phyloP scores from a whole-genome alignment of 2,329 filamentous ascomycete genomes.

The Botryosphaeria agaves region DNA sequence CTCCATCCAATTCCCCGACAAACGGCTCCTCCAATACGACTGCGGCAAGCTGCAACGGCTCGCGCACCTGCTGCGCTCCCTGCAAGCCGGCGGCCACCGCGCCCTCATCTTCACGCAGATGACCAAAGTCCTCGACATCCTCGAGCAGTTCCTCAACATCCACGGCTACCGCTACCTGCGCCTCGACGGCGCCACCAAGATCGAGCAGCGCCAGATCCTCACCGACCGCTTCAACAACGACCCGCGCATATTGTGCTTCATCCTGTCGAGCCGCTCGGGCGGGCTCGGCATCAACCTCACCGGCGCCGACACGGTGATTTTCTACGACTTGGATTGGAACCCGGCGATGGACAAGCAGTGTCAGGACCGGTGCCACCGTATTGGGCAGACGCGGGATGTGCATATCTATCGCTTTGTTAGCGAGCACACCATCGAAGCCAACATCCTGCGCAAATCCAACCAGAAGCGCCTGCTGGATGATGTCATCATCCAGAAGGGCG shows the following conservation, averaged over 20 bases:
- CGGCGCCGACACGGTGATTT: conserved; percentile 93
- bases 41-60: conserved; percentile 90
- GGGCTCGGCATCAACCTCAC: conserved; percentile 93
- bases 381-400: conserved; percentile 92
- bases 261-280: conserved; percentile 84
- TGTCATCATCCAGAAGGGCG: conserved; percentile 94
- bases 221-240: conserved; percentile 97
- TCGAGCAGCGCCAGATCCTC: conserved; percentile 86
- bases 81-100: conserved; percentile 81
- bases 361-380: conserved; percentile 91
- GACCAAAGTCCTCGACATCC: conserved; percentile 94
- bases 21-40: conserved; percentile 89
- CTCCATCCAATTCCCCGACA: conserved; percentile 93
- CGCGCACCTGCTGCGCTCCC: conserved; percentile 65
- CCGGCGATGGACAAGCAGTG: conserved; percentile 99
- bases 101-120: conserved; percentile 98
- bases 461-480: conserved; percentile 98
- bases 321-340: conserved; percentile 99
- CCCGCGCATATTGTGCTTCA: conserved; percentile 81
- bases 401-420: conserved; percentile 67
- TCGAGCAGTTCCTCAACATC: conserved; percentile 95
- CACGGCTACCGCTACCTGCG: conserved; percentile 94
- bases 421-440: conserved; percentile 76
- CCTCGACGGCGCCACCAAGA: conserved; percentile 88
- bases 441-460: conserved; percentile 89